Evolutionary conservation across 805 yeast species (phyloP).

Genomic region (Schwanniomyces polymorphus): DNA sequence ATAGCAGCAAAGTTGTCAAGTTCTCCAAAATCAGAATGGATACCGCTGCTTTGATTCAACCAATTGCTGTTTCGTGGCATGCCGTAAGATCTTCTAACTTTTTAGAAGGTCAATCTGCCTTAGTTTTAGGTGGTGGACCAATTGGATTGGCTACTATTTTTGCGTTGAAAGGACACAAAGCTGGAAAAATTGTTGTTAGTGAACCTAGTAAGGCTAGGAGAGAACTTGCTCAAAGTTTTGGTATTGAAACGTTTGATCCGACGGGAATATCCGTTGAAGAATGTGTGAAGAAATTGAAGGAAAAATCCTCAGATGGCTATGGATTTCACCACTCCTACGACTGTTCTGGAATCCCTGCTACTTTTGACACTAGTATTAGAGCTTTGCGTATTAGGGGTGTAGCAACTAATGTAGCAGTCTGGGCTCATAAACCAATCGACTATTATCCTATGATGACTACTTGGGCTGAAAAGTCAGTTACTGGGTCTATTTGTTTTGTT

Average conservation of each 20-base stretch:
- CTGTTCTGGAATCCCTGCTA: conserved; percentile 55
- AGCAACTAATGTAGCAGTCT: conserved; percentile 61
- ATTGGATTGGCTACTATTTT: conserved; percentile 59
- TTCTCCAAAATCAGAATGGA: conserved; percentile 43
- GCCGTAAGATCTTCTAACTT: conserved; percentile 48
- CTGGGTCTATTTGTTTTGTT: conserved; percentile 63
- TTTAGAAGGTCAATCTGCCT: conserved; percentile 44
- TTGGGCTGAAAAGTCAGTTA: conserved; percentile 49
- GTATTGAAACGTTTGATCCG: conserved; percentile 34
- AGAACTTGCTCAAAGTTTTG: conserved; percentile 51
- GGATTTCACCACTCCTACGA: conserved; percentile 54
- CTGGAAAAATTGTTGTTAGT: conserved; percentile 44
- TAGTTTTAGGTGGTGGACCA: conserved; percentile 63
- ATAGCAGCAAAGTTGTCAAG: conserved; percentile 37
- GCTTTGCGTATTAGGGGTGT: conserved; percentile 53
- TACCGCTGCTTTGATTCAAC: conserved; percentile 56
- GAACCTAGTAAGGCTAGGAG: conserved; percentile 59
- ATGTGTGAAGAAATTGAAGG: conserved; percentile 30
- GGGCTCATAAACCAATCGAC: conserved; percentile 52
- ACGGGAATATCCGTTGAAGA: conserved; percentile 1
- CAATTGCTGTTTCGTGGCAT: conserved; percentile 61
- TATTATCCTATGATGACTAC: conserved; percentile 57
- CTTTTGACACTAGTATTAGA: conserved; percentile 49
- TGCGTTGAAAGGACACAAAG: conserved; percentile 46
- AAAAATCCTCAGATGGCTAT: conserved; percentile 32